These are phyloP conservation scores for Hyphopichia homilentoma DNA, from an alignment of 805 yeast genomes.

Conservation along the genomic window DNA sequence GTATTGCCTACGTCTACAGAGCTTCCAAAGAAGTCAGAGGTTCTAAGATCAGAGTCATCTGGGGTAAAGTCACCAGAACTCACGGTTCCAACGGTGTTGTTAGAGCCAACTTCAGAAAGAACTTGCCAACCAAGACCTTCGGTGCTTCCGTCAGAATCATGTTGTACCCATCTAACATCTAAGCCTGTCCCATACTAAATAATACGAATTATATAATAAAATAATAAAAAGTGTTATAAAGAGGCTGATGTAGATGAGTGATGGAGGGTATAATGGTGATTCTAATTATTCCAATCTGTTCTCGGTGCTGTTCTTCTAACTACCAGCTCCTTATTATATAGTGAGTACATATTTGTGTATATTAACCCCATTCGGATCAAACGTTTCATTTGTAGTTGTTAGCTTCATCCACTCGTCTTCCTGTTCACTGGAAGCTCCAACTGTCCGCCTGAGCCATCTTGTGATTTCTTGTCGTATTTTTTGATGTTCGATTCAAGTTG, in stretches of 20 bases:
- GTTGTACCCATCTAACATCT: slow-evolving; percentile 99
- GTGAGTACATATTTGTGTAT: too few species aligned
- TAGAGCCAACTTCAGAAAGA: slow-evolving; percentile 98
- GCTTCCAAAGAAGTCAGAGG: slow-evolving; percentile 98
- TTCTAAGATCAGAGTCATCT: slow-evolving; percentile 97
- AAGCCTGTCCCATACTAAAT: too few species aligned
- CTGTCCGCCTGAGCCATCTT: too few species aligned
- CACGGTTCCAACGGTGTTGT: slow-evolving; percentile 99
- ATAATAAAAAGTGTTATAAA: too few species aligned
- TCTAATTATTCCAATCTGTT: background rate
- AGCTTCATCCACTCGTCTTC: too few species aligned
- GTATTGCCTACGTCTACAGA: slow-evolving; percentile 99
- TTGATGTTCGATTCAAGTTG: too few species aligned
- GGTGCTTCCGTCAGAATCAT: slow-evolving; percentile 99
- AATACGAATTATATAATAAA: too few species aligned
- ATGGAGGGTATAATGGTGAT: slow-evolving; percentile 1
- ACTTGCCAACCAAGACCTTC: slow-evolving; percentile 99
- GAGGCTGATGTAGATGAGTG: slow-evolving; percentile 1
- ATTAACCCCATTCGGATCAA: too few species aligned
- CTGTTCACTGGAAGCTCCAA: too few species aligned
- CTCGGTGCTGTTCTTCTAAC: background rate
- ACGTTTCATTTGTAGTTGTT: too few species aligned
- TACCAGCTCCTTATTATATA: too few species aligned
- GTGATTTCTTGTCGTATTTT: too few species aligned
- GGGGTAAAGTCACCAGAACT: slow-evolving; percentile 99